Evolutionary conservation across 768 basidiomycete species (phyloP).

Genomic region (Pleurotus eryngii): DNA sequence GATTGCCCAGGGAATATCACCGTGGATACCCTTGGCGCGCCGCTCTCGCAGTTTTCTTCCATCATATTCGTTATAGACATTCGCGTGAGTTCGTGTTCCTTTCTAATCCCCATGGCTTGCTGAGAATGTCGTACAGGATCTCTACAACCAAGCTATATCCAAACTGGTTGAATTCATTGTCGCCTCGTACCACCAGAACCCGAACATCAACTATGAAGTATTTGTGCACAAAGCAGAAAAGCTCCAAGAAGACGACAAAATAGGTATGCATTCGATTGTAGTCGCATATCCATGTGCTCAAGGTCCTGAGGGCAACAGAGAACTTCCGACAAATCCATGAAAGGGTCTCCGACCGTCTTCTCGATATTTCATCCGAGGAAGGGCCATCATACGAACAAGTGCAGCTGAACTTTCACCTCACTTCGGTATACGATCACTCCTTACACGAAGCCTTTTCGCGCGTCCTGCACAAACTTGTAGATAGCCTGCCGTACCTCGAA

Average conservation of each 20-base stretch:
- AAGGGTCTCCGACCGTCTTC: conserved; percentile 77
- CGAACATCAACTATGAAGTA: conserved; percentile 77
- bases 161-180: conserved; percentile 81
- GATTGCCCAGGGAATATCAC: conserved; percentile 89
- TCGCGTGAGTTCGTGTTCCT: conserved; percentile 52
- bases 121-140: conserved; percentile 47
- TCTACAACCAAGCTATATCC: conserved; percentile 80
- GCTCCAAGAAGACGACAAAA: conserved; percentile 86
- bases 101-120: not conserved
- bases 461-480: conserved; percentile 83
- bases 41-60: conserved; percentile 76
- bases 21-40: conserved; percentile 70
- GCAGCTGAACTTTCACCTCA: conserved; percentile 84
- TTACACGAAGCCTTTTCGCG: conserved; percentile 90
- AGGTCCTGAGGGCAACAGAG: conserved; percentile 43
- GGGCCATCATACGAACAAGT: conserved; percentile 47
- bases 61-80: conserved; percentile 96
- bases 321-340: conserved; percentile 90
- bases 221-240: conserved; percentile 97
- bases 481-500: conserved; percentile 82
- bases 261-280: conserved; percentile 47
- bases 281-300: conserved; percentile 1
- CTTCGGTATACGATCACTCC: conserved; percentile 90
- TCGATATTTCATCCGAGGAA: conserved; percentile 59
- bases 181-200: conserved; percentile 72